phyloP scores from a whole-genome alignment of 257 asterid species.

The Nicotiana knightiana region DNA sequence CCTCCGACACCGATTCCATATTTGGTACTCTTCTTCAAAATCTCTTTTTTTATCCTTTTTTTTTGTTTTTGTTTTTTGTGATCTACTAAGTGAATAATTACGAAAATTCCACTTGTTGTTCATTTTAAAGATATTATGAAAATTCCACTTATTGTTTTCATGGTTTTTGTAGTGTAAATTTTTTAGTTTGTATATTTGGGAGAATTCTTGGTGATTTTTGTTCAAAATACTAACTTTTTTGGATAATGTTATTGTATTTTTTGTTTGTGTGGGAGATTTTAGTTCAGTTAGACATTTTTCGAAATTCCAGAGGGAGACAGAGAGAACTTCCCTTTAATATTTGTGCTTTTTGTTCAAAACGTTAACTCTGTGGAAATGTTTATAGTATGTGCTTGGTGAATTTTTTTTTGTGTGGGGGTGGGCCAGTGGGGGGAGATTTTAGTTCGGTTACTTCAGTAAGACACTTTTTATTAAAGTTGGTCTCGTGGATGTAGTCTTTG shows the following conservation, averaged over 20 bases:
- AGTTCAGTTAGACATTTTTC: background rate
- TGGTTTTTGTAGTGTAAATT: too few relatives aligned
- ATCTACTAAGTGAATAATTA: background rate
- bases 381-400: too few relatives aligned
- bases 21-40: constrained; percentile 23
- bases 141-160: too few relatives aligned
- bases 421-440: too few relatives aligned
- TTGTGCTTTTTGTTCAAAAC: too few relatives aligned
- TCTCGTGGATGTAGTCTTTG: background rate
- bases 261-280: background rate
- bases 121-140: background rate
- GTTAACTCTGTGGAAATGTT: too few relatives aligned
- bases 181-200: too few relatives aligned
- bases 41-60: background rate
- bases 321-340: background rate
- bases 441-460: too few relatives aligned
- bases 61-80: background rate
- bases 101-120: background rate
- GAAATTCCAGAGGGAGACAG: background rate
- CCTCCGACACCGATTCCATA: constrained; percentile 30
- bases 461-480: background rate
- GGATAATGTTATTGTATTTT: background rate
- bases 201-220: background rate
- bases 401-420: too few relatives aligned
- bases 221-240: background rate